Percentiles rank a stretch among this genome's conserved stretches.
These are phyloP conservation scores for Metschnikowia lochheadii DNA, from an alignment of 805 yeast species.

Conservation along the genomic window DNA sequence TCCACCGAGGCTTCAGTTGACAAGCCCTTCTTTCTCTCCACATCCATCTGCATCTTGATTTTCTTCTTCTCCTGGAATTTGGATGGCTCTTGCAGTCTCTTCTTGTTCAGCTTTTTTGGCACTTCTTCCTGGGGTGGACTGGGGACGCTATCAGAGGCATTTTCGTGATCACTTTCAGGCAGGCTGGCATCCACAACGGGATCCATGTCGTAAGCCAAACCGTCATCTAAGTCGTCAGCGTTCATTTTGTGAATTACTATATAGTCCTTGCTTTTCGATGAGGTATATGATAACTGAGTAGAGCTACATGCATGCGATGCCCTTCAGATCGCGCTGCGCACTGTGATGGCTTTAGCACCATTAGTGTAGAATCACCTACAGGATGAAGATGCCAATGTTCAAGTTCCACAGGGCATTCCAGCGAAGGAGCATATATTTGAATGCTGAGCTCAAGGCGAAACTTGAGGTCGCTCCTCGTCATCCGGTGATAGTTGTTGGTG, in stretches of 20 bases:
- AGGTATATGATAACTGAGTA: background rate
- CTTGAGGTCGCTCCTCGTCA: constrained; percentile 29
- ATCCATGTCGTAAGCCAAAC: constrained; percentile 57
- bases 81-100: constrained; percentile 26
- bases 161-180: constrained; percentile 12
- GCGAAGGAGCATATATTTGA: constrained; percentile 24
- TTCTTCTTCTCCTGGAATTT: constrained; percentile 62
- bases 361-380: background rate
- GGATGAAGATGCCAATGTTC: background rate
- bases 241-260: constrained; percentile 4
- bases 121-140: background rate
- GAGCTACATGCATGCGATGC: background rate
- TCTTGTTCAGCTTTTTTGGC: constrained; percentile 13
- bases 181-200: constrained; percentile 16
- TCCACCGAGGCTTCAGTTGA: constrained; percentile 52
- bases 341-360: background rate
- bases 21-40: constrained; percentile 50
- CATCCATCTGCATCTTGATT: constrained; percentile 62
- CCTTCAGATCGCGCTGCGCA: constrained; percentile 1
- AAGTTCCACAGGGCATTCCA: background rate
- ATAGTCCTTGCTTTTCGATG: background rate
- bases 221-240: constrained; percentile 77
- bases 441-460: constrained; percentile 31
- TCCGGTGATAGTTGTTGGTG: constrained; percentile 90
- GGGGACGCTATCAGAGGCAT: constrained; percentile 2